These are phyloP conservation scores for Amborella trichopoda DNA, from an alignment of 164 flowering plant genomes.

Conservation along the genomic window DNA sequence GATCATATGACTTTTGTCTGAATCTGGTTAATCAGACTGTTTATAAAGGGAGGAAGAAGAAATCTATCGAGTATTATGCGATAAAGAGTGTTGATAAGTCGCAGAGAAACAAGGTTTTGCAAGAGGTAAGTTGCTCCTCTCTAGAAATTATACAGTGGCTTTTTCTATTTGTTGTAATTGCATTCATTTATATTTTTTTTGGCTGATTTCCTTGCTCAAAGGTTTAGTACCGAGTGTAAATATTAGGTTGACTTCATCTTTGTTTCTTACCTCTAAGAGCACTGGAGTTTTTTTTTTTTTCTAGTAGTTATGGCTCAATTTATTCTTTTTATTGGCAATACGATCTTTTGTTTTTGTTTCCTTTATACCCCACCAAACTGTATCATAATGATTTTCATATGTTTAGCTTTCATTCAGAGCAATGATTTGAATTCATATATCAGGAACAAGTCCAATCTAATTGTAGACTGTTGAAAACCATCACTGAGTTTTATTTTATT, in stretches of 20 bases:
- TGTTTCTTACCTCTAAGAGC: not conserved
- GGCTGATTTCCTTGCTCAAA: not conserved
- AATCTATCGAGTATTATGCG: constrained; percentile 87
- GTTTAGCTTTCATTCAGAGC: no score
- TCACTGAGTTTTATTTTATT: no score
- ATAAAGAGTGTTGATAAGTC: constrained; percentile 92
- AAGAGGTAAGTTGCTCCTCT: constrained; percentile 47
- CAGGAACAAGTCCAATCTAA: no score
- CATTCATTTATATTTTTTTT: not conserved
- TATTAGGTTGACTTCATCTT: not conserved
- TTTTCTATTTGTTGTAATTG: not conserved
- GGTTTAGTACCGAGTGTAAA: not conserved
- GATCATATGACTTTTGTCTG: not conserved
- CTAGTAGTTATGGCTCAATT: no score
- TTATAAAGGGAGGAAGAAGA: constrained; percentile 97
- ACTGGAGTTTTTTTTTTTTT: no score
- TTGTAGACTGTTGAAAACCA: no score
- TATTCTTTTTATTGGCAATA: no score
- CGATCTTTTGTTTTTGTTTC: no score
- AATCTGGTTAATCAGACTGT: constrained; percentile 40
- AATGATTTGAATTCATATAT: no score
- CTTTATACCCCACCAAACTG: no score
- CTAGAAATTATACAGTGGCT: not conserved
- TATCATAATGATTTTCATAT: no score
- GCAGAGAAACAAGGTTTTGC: constrained; percentile 78